Conservation (phyloP, 345 rosid species). For the Rhodamnia rubescens region DNA sequence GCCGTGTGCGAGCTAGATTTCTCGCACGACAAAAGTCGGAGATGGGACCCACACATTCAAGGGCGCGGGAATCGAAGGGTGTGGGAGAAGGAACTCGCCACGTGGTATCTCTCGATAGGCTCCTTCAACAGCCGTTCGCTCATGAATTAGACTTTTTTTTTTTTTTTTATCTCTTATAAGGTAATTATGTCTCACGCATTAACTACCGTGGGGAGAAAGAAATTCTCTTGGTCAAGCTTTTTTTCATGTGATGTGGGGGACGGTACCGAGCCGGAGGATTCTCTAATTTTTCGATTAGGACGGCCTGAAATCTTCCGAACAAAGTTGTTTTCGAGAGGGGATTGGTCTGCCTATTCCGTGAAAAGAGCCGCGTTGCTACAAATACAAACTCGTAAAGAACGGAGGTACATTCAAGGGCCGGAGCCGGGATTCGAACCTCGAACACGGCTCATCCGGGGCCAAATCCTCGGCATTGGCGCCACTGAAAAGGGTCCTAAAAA, state of each 20-base stretch:
- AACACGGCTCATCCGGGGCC: background rate
- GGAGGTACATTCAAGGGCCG: background rate
- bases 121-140: background rate
- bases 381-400: background rate
- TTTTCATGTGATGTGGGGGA: too few relatives aligned
- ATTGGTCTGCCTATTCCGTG: background rate
- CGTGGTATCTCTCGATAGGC: background rate
- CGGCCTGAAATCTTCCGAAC: background rate
- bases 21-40: background rate
- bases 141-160: background rate
- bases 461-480: background rate
- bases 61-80: background rate
- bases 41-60: background rate
- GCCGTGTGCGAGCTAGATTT: too few relatives aligned
- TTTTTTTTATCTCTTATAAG: background rate
- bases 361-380: background rate
- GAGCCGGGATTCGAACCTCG: background rate
- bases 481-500: background rate
- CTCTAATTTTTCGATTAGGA: background rate
- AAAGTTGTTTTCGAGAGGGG: background rate
- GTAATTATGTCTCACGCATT: fast-evolving
- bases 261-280: too few relatives aligned
- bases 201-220: fast-evolving
- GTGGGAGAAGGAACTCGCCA: background rate
- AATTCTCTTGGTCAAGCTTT: background rate